These are phyloP conservation scores for Blastocystis sp. DNA, from an alignment of 352 stramenopile species.

Conservation along the genomic window DNA sequence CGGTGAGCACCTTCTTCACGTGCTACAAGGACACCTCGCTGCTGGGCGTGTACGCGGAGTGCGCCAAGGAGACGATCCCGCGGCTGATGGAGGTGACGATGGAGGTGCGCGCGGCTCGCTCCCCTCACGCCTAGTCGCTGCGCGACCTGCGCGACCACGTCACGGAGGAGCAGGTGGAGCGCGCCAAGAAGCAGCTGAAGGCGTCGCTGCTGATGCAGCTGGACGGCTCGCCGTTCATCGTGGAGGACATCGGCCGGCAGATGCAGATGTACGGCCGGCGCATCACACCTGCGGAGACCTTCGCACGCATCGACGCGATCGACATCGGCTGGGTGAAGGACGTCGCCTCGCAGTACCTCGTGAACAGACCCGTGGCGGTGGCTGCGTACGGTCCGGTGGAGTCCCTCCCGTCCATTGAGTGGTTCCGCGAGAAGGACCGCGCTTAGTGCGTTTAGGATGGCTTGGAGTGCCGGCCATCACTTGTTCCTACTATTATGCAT, in stretches of 20 bases:
- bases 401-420: constrained; percentile 47
- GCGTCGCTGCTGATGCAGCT: constrained; percentile 98
- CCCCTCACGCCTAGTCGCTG: constrained; percentile 1
- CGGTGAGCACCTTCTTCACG: constrained; percentile 97
- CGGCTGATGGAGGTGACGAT: constrained; percentile 87
- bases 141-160: constrained; percentile 87
- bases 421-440: constrained; percentile 59
- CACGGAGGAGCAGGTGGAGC: constrained; percentile 87
- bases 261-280: constrained; percentile 82
- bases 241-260: constrained; percentile 98
- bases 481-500: neutral
- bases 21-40: constrained; percentile 99
- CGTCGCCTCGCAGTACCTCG: constrained; percentile 77
- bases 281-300: constrained; percentile 96
- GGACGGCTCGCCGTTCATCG: constrained; percentile 93
- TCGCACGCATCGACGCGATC: constrained; percentile 96
- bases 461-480: too few species aligned
- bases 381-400: constrained; percentile 64
- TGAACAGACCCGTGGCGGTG: constrained; percentile 63
- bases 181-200: constrained; percentile 97
- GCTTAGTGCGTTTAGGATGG: constrained; percentile 44
- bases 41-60: constrained; percentile 90
- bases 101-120: neutral
- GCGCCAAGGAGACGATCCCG: constrained; percentile 85
- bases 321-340: constrained; percentile 86